phyloP scores from a whole-genome alignment of 306 rosid genomes.

The Vachellia pachyceras region DNA sequence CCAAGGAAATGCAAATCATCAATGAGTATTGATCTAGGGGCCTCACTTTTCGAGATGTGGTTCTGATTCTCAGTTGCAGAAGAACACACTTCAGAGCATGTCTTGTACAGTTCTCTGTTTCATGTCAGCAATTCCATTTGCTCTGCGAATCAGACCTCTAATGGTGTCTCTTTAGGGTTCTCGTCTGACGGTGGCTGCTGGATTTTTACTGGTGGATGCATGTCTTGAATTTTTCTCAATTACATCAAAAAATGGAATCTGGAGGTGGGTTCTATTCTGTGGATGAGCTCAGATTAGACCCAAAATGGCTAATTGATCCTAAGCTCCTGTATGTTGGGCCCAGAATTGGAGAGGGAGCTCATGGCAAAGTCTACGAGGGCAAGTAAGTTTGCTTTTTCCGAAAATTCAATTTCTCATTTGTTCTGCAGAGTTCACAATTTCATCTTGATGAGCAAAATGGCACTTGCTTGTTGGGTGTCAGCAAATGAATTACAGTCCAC shows the following conservation, averaged over 20 bases:
- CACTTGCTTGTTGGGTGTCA: slow-evolving; percentile 11
- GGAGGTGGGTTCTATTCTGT: slow-evolving; percentile 73
- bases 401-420: slow-evolving; percentile 31
- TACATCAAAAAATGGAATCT: slow-evolving; percentile 73
- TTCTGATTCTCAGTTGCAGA: slow-evolving; percentile 53
- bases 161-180: slow-evolving; percentile 45
- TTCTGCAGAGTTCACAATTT: slow-evolving; percentile 24
- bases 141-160: slow-evolving; percentile 39
- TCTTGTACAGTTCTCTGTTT: slow-evolving; percentile 49
- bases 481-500: slow-evolving; percentile 2
- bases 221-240: slow-evolving; percentile 28
- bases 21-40: slow-evolving; percentile 62
- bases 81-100: slow-evolving; percentile 55
- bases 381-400: slow-evolving; percentile 61
- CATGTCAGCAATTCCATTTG: slow-evolving; percentile 69
- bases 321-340: slow-evolving; percentile 85
- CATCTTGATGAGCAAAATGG: slow-evolving; percentile 40
- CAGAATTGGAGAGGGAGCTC: slow-evolving; percentile 94
- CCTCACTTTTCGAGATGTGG: slow-evolving; percentile 69
- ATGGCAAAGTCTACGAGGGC: slow-evolving; percentile 95
- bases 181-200: slow-evolving; percentile 30
- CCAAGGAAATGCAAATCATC: slow-evolving; percentile 53
- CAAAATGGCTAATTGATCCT: slow-evolving; percentile 87
- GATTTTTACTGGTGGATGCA: slow-evolving; percentile 43
- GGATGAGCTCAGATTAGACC: slow-evolving; percentile 83